Percentiles rank a stretch among this genome's conserved stretches.
These are phyloP conservation scores for Sanghuangporus sanghuang DNA, from an alignment of 1,284 basidiomycete genomes.

Conservation along the genomic window DNA sequence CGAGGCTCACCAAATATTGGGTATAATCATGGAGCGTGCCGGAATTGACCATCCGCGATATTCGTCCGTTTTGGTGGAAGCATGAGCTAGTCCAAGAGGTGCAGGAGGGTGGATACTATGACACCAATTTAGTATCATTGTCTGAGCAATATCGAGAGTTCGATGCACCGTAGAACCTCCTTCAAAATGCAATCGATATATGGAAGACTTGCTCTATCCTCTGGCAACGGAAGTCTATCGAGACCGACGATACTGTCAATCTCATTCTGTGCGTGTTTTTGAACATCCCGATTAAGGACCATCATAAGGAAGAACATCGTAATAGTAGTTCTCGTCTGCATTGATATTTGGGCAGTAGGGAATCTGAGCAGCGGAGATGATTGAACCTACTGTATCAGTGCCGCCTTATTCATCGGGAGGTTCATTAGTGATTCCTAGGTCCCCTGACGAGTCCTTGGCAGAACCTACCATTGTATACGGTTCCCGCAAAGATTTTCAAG, in stretches of 20 bases:
- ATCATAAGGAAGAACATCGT: conserved; percentile 10
- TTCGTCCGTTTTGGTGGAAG: neutral
- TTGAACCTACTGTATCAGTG: neutral
- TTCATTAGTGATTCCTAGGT: neutral
- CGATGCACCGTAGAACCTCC: conserved; percentile 25
- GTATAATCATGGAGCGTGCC: neutral
- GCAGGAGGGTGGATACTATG: neutral
- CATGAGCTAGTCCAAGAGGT: neutral
- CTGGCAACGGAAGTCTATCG: conserved; percentile 24
- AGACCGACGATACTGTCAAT: conserved; percentile 5
- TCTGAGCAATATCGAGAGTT: neutral
- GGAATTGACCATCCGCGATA: conserved; percentile 6
- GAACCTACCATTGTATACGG: conserved; percentile 8
- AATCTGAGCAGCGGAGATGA: neutral
- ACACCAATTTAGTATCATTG: neutral
- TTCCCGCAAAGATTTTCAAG: neutral
- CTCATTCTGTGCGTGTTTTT: conserved; percentile 9
- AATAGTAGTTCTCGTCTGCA: neutral
- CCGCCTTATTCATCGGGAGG: neutral
- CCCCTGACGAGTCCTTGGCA: no score
- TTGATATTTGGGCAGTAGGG: neutral
- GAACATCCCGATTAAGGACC: conserved; percentile 2
- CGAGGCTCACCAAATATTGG: conserved; percentile 4
- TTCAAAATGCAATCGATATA: conserved; percentile 27
- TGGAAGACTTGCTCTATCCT: conserved; percentile 23